These are phyloP conservation scores for Trametes cubensis DNA, from an alignment of 768 basidiomycete genomes.

Conservation along the genomic window DNA sequence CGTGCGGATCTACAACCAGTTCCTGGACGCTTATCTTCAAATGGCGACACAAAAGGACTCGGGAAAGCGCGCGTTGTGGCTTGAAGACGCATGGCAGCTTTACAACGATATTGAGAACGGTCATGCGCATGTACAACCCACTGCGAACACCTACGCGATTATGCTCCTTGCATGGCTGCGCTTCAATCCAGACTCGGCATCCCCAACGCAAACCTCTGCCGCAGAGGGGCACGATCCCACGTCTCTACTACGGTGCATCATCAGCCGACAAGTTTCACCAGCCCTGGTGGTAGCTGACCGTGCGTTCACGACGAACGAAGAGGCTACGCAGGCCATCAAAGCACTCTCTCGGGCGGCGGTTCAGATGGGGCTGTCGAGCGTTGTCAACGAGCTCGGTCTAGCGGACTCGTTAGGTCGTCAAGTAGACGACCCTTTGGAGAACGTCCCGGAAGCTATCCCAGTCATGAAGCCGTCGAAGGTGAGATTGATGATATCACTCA, in stretches of 20 bases:
- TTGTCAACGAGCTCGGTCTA: conserved; percentile 61
- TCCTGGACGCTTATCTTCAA: conserved; percentile 64
- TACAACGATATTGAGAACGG: conserved; percentile 58
- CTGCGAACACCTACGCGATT: conserved; percentile 63
- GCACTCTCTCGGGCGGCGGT: conserved; percentile 63
- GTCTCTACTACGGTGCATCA: conserved; percentile 37
- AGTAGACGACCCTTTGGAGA: conserved; percentile 45
- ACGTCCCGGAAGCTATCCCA: conserved; percentile 64
- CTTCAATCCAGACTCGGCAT: conserved; percentile 39
- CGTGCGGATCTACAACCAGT: conserved; percentile 58
- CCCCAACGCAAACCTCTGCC: conserved; percentile 10
- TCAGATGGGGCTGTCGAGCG: conserved; percentile 48
- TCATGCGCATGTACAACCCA: conserved; percentile 51
- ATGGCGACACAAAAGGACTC: conserved; percentile 55
- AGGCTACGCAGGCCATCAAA: conserved; percentile 57
- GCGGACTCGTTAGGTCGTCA: conserved; percentile 49
- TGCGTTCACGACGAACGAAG: conserved; percentile 53
- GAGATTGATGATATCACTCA: conserved; percentile 6
- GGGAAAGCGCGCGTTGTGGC: conserved; percentile 53
- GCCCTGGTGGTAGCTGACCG: conserved; percentile 60
- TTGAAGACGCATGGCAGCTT: conserved; percentile 62
- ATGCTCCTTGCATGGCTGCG: conserved; percentile 64
- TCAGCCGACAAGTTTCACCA: conserved; percentile 53
- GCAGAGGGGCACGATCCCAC: conserved; percentile 27
- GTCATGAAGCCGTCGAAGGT: conserved; percentile 50